Conservation (phyloP, 1,284 basidiomycete species). For the Fomes fomentarius region DNA sequence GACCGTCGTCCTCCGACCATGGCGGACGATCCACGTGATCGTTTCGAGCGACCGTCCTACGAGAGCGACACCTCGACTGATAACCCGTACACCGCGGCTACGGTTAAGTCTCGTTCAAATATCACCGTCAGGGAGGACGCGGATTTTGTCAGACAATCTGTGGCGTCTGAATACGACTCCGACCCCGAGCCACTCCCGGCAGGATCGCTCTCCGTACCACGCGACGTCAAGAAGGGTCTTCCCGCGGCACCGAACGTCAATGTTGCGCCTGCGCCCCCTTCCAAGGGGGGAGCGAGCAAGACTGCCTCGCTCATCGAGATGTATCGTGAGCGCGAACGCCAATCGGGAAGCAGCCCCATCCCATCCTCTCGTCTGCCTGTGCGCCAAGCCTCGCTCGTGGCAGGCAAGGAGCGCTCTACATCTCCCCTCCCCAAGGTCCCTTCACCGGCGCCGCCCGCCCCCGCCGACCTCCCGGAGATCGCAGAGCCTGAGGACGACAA, state of each 20-base stretch:
- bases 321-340: slow-evolving; percentile 72
- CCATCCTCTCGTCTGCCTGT: slow-evolving; percentile 42
- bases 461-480: slow-evolving; percentile 27
- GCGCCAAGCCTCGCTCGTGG: slow-evolving; percentile 30
- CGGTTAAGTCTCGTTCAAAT: slow-evolving; percentile 13
- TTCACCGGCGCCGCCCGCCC: slow-evolving; percentile 19
- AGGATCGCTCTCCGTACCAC: slow-evolving; percentile 15
- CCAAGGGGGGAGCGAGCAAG: slow-evolving; percentile 46
- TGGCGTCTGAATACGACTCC: slow-evolving; percentile 23
- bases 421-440: slow-evolving; percentile 15
- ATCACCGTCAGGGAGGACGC: slow-evolving; percentile 9
- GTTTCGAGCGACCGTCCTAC: slow-evolving; percentile 26
- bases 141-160: slow-evolving; percentile 10
- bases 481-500: slow-evolving; percentile 29
- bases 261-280: slow-evolving; percentile 12
- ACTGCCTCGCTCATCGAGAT: slow-evolving; percentile 79
- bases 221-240: slow-evolving; percentile 15
- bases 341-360: slow-evolving; percentile 18
- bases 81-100: slow-evolving; percentile 17
- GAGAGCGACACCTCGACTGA: slow-evolving; percentile 31
- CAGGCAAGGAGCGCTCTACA: slow-evolving; percentile 13
- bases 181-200: slow-evolving; percentile 18
- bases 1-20: slow-evolving; percentile 45
- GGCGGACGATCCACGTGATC: slow-evolving; percentile 40
- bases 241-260: neutral